These are phyloP conservation scores for Trichoderma endophyticum DNA, from an alignment of 2,329 filamentous ascomycete species.

Conservation along the genomic window DNA sequence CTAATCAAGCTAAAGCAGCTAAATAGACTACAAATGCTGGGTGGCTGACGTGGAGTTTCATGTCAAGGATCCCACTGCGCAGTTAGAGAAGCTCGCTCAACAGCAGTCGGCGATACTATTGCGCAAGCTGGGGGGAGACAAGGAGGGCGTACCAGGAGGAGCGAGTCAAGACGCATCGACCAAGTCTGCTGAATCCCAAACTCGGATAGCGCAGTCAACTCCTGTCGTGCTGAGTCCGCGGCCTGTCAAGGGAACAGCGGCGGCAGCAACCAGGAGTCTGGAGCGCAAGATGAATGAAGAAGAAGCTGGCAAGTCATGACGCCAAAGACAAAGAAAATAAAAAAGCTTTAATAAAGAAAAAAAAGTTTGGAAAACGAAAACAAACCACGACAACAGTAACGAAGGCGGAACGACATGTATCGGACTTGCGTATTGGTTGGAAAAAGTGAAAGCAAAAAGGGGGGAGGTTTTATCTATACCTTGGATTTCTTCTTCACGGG, in stretches of 20 bases:
- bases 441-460: neutral
- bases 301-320: constrained; percentile 1
- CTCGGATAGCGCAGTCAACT: constrained; percentile 28
- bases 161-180: constrained; percentile 45
- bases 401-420: neutral
- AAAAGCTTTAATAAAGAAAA: neutral
- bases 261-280: constrained; percentile 31
- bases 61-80: constrained; percentile 64
- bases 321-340: neutral
- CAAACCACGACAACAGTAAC: constrained; percentile 2
- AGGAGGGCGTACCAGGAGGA: constrained; percentile 26
- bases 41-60: constrained; percentile 50
- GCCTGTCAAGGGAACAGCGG: constrained; percentile 40
- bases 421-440: neutral
- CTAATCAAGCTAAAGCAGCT: constrained; percentile 49
- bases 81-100: constrained; percentile 66
- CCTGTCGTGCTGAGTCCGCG: constrained; percentile 39
- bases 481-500: constrained; percentile 4
- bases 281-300: constrained; percentile 30
- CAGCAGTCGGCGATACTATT: constrained; percentile 63
- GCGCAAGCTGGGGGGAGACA: constrained; percentile 45
- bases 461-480: neutral
- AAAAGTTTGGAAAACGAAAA: neutral
- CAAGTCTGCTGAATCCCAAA: constrained; percentile 35
- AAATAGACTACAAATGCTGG: constrained; percentile 52